Base-by-base conservation (phyloP, 768 basidiomycete species). In the Phaeotremella fagi region DNA sequence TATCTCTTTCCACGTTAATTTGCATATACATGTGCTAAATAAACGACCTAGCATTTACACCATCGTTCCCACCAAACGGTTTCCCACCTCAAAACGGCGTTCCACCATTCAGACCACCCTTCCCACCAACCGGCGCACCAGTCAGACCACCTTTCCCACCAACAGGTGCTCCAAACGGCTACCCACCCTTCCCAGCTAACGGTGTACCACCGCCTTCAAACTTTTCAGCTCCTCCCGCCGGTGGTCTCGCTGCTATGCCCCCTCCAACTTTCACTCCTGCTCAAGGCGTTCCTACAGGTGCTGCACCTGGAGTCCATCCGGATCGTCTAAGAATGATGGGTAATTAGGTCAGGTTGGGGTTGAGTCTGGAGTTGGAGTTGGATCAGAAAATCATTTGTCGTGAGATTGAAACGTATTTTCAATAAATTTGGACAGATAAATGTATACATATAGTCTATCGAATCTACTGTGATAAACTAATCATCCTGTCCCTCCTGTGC, bases 241-340 rank as follows among this genome's bases (percentile, higher is more conserved):
- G 38, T 15, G 38, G 35, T 11, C 18, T 23, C n/a, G 24, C 23
- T 14, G 23, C 18, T 7, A 9, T 7, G 12, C 45, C 52, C 14
- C 44, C 48, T 16, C 48, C 49, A 14, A 27, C 20, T 11, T 55
- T 55, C 31, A 50, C 49, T 16, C 41, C 54, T 31, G 50, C 48
- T 24, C 47, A 37, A 3, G 60, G 60, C 1, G 57, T 61, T 15
- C 53, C 59, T 11, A 27, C 57, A 2, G 52, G 56, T 22, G 56
- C 58, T 35, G 50, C 43, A 11, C 60, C 63, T 20, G 68, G 71
- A 9, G 61, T 71, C 47, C 71, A 74, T 56, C 72, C 72, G 20
- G 72, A 74, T 50, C 45, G 72, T 18, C 48, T 74, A 55, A 61
- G 72, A 28, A 74, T 74, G 72, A 67, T 74, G 66, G 72, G 72